Evolutionary conservation across 257 asterid species (phyloP), one percentile per base, ranked within the genome.

Genomic region (Scutellaria minor): DNA sequence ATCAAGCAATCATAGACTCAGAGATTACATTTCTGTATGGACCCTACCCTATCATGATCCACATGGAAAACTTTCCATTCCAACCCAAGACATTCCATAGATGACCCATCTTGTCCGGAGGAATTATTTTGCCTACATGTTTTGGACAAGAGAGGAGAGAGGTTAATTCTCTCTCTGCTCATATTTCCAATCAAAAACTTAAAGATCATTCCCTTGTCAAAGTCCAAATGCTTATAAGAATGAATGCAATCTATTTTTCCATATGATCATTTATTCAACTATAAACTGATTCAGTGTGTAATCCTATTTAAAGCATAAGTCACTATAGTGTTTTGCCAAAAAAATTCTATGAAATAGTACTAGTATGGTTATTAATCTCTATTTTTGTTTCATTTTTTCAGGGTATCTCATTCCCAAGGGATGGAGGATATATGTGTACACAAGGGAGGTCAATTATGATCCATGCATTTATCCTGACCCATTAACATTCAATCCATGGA

Each of bases 341-440:
- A 58, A 20, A 10, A 62, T 1, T 9, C 22, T 10, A 54, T 48
- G 60, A 7, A 64, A 48, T 66, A 18, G 45, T 45, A 41, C 18
- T 56, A 11, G 44, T 18, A 64, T n/a, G n/a, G 62, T 42, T 14
- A 60, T 78, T 73, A 6, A 70, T 39, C 58, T 24, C 53, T 44
- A 56, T 61, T 60, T 57, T 47, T 47, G 46, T 64, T 65, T 37
- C 55, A 66, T 46, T 40, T 72, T 40, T 79, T 48, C 96, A 95
- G 99, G 98, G 12, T 95, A 87, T 68, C 59, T 82, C 39, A 85
- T 95, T 76, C 97, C 99, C 14, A 77, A 84, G 74, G 99, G 97
- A 72, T 95, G 99, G 99, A 90, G 97, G 85, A 95, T 95, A 71
- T 95, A 86, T 59, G 91, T 86, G 50, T 86, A 86, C 82, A 86